phyloP scores from a whole-genome alignment of 768 basidiomycete genomes.

The Pisolithus microcarpus region DNA sequence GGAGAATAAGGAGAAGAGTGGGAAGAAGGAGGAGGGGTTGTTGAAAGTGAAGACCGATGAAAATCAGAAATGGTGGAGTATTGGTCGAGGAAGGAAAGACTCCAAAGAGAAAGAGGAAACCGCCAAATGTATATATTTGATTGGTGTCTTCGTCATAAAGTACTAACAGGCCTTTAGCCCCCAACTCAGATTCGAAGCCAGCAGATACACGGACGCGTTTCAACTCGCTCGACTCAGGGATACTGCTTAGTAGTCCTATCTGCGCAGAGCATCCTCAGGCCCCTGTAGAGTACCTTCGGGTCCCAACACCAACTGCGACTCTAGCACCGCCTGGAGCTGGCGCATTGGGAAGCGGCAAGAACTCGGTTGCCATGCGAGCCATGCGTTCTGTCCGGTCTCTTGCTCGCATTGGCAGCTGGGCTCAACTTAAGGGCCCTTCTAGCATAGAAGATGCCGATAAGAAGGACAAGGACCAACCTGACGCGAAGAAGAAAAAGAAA shows the following conservation, averaged over 20 bases:
- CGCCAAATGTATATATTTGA: constrained; percentile 22
- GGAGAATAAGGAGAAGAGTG: constrained; percentile 29
- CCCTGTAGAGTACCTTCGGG: constrained; percentile 6
- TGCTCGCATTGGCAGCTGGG: constrained; percentile 69
- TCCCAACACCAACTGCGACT: constrained; percentile 24
- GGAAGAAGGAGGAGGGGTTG: constrained; percentile 28
- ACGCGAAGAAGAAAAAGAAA: constrained; percentile 31
- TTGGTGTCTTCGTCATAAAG: not conserved
- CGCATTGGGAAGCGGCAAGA: constrained; percentile 28
- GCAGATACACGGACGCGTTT: constrained; percentile 43
- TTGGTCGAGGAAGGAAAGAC: constrained; percentile 67
- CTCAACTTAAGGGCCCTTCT: constrained; percentile 42
- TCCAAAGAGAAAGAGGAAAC: constrained; percentile 54
- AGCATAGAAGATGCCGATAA: constrained; percentile 23
- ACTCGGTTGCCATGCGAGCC: constrained; percentile 70
- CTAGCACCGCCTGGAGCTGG: constrained; percentile 31
- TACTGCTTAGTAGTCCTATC: constrained; percentile 25
- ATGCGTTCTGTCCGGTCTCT: constrained; percentile 70
- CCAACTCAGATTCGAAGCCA: constrained; percentile 34
- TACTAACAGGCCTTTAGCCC: constrained; percentile 30
- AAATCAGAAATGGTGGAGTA: constrained; percentile 76
- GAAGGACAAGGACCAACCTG: constrained; percentile 22
- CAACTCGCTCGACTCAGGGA: constrained; percentile 53
- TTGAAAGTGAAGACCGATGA: constrained; percentile 39
- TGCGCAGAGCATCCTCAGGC: constrained; percentile 11